Conservation (phyloP, 1,284 basidiomycete genomes). For the Trichosporon ovoides region DNA sequence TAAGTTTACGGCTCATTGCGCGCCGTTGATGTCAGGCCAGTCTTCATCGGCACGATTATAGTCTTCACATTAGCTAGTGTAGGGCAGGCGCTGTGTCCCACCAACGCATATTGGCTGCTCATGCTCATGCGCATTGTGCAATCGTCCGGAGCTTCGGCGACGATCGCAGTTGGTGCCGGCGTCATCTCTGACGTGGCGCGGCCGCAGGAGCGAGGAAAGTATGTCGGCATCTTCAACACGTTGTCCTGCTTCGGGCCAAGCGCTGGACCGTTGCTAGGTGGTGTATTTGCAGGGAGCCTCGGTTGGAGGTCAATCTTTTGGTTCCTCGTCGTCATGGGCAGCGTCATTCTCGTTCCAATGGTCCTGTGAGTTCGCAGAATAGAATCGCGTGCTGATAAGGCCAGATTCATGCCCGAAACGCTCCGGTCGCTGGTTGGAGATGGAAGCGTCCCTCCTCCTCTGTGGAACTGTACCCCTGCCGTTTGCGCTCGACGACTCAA, state of each 20-base stretch:
- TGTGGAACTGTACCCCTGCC: conserved; percentile 30
- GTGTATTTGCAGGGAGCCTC: conserved; percentile 14
- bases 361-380: conserved; percentile 14
- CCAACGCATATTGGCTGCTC: conserved; percentile 38
- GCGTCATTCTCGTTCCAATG: conserved; percentile 17
- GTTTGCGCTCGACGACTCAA: conserved; percentile 21
- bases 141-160: conserved; percentile 34
- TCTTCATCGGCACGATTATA: conserved; percentile 32
- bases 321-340: conserved; percentile 26
- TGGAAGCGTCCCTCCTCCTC: conserved; percentile 31
- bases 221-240: conserved; percentile 33
- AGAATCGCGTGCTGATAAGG: neutral
- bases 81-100: conserved; percentile 38
- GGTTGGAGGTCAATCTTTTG: conserved; percentile 22
- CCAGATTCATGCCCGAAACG: conserved; percentile 39
- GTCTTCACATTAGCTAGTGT: conserved; percentile 36
- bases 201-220: conserved; percentile 39
- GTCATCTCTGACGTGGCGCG: conserved; percentile 37
- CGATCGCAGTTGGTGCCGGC: conserved; percentile 39
- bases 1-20: conserved; percentile 13
- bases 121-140: conserved; percentile 38
- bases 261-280: conserved; percentile 38
- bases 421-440: conserved; percentile 37
- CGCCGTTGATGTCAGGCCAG: conserved; percentile 20
- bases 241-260: conserved; percentile 33